Percentiles rank a stretch among this genome's conserved stretches.
Conservation (phyloP, 2,329 filamentous ascomycete genomes). For the Didymella glomerata region DNA sequence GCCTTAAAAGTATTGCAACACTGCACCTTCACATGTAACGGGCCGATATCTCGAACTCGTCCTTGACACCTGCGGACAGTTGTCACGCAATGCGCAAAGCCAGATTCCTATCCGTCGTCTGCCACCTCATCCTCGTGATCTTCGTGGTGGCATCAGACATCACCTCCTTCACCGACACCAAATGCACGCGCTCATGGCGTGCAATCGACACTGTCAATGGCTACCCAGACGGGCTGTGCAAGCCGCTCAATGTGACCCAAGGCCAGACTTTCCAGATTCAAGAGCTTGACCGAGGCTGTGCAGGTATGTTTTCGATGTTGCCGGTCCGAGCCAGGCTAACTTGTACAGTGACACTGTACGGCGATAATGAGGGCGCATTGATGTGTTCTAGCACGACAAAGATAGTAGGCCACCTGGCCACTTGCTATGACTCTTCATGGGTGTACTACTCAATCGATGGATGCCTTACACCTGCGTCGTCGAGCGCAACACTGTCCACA, state of each 20-base stretch:
- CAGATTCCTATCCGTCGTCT: not conserved
- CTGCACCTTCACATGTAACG: not conserved
- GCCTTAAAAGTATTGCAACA: not conserved
- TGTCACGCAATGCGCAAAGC: not conserved
- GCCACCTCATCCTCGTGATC: not conserved
- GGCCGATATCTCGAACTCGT: not conserved
- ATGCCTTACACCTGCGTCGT: conserved; percentile 27
- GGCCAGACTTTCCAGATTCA: conserved; percentile 37
- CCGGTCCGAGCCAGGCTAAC: no score
- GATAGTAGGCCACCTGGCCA: conserved; percentile 31
- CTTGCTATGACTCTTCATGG: conserved; percentile 42
- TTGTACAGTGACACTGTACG: conserved; percentile 38
- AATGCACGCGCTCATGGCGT: conserved; percentile 24
- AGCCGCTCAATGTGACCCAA: conserved; percentile 22
- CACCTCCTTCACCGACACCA: conserved; percentile 24
- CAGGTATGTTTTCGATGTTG: conserved; percentile 23
- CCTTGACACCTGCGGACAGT: not conserved
- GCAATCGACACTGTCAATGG: conserved; percentile 27
- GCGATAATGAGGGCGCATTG: conserved; percentile 22
- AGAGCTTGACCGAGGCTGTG: conserved; percentile 37
- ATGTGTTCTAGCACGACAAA: conserved; percentile 31
- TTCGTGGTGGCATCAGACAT: conserved; percentile 18
- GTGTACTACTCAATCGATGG: conserved; percentile 41
- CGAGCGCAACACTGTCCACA: not conserved
- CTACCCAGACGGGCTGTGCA: conserved; percentile 31